Base-by-base conservation (phyloP, 441 rosid genomes). In the Erodium moschatum region DNA sequence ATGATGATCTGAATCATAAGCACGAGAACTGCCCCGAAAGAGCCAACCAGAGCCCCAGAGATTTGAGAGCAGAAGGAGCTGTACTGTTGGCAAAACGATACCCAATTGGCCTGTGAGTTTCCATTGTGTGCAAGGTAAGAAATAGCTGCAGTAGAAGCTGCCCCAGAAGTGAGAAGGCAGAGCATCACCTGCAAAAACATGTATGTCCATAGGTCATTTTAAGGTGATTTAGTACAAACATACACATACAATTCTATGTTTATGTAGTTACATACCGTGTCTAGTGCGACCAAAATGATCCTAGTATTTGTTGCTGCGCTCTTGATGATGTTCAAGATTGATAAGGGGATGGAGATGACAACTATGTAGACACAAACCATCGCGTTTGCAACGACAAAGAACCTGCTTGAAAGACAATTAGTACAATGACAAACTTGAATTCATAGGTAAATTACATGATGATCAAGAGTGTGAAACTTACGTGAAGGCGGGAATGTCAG, bases 121-220 rank as follows among this genome's bases (percentile, higher is more conserved):
- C 94, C 96, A 65, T 85, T 40, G 74, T 85, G 89, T 69, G 94
- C 94, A 69, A 87, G 69, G 66, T 83, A 82, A 2, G 84, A 90
- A 9, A 84, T 85, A 44, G 87, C 77, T 38, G 87, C 75, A 8
- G 97, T 87, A 18, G 91, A 76, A 1, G 92, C 87, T 38, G 97
- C 95, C n/a, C 91, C 90, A 35, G 81, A 77, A 10, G 84, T 81
- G 50, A 87, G 76, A 52, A 89, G 71, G n/a, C 70, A 79, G 76
- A 89, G 15, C 90, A 85, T 87, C 40, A 80, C 87, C 92, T 88
- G 67, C 63, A 66, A 35, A 65, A 33, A 61, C 31, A 40, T 2
- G 2, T 7, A 24, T 61, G 33, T 18, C 18, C 15, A 29, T 4
- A 29, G 31, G 31, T 29, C 31, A 29, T 29, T 29, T 29, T 29